Evolutionary conservation across 176 grass and related monocot species (phyloP).

Genomic region (bread wheat (Triticum aestivum)): DNA sequence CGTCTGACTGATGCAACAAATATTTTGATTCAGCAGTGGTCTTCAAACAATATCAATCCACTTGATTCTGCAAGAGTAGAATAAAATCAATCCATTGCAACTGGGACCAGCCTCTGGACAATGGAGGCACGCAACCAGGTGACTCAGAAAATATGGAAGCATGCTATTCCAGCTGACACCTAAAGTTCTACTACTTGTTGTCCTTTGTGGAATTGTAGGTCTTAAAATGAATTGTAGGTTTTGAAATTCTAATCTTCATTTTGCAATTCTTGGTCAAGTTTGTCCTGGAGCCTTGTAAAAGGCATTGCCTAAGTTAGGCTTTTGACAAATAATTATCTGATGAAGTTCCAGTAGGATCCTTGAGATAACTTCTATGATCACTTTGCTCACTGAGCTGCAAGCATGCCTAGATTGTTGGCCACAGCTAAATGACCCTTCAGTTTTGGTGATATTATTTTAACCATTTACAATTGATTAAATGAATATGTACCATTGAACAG

Average conservation of each 20-base stretch:
- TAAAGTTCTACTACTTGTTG: background rate
- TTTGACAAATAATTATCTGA: background rate
- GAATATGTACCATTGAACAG: background rate
- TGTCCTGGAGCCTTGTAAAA: background rate
- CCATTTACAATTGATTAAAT: background rate
- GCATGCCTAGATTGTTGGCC: background rate
- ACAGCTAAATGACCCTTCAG: background rate
- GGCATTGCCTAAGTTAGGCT: background rate
- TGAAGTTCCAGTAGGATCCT: background rate
- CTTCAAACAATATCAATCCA: background rate
- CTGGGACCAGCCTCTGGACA: background rate
- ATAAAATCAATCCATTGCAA: background rate
- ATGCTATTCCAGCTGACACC: conserved; percentile 25
- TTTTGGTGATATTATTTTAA: background rate
- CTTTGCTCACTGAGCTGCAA: background rate
- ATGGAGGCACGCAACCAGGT: background rate
- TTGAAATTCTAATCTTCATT: background rate
- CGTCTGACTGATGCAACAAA: background rate
- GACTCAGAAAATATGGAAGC: background rate
- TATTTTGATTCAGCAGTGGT: background rate
- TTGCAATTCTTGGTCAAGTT: background rate
- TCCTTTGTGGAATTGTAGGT: background rate
- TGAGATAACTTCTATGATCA: background rate
- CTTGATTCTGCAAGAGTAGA: background rate
- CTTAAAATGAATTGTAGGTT: background rate